phyloP scores from a whole-genome alignment of 73 alveolate genomes.

The Paramecium sonneborni region DNA sequence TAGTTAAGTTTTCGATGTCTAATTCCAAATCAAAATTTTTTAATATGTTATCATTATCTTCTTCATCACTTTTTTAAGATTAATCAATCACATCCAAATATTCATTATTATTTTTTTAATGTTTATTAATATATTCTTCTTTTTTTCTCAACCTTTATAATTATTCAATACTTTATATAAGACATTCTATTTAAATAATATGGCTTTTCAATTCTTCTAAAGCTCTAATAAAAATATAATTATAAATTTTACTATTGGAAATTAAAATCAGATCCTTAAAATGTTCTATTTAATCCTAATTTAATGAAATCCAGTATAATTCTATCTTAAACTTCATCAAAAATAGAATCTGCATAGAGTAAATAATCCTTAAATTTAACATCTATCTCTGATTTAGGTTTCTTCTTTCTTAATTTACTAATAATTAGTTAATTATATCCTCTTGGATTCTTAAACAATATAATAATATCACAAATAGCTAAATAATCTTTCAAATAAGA shows the following conservation, averaged over 20 bases:
- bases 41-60: not conserved
- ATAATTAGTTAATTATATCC: not conserved
- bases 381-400: not conserved
- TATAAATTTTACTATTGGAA: not conserved
- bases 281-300: not conserved
- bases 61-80: not conserved
- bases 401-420: constrained; percentile 18
- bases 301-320: not conserved
- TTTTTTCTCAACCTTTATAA: not conserved
- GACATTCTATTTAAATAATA: not conserved
- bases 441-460: constrained; percentile 13
- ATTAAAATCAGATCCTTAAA: not conserved
- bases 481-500: not conserved
- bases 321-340: not conserved
- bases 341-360: not conserved
- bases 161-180: not conserved
- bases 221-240: not conserved
- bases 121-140: not conserved
- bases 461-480: not conserved
- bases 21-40: not conserved
- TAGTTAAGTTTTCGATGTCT: not conserved
- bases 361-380: not conserved
- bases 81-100: not conserved
- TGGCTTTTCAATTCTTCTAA: not conserved
- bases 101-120: not conserved